Percentiles rank a stretch among this genome's conserved stretches.
Evolutionary conservation across 345 rosid species (phyloP).

Genomic region (Linum usitatissimum): DNA sequence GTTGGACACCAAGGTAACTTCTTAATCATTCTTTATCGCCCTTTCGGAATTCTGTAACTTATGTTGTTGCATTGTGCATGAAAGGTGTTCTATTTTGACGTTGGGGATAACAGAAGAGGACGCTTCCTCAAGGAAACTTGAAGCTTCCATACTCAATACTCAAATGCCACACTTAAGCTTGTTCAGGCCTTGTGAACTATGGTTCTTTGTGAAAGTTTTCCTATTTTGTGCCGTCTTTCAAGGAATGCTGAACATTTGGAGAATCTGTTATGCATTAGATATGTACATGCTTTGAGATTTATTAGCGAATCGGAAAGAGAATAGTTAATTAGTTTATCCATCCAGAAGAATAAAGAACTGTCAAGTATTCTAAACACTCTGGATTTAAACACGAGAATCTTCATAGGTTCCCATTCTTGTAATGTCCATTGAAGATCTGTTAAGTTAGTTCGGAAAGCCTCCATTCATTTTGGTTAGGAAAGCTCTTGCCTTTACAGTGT

Average conservation of each 20-base stretch:
- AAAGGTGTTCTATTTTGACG: constrained; percentile 91
- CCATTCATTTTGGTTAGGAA: background rate
- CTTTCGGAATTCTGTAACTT: background rate
- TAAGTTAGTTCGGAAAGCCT: background rate
- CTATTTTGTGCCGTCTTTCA: background rate
- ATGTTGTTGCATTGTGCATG: background rate
- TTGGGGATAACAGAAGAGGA: constrained; percentile 92
- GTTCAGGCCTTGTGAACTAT: too few relatives aligned
- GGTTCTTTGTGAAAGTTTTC: background rate
- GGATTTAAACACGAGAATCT: too few relatives aligned
- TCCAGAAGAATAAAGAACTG: too few relatives aligned
- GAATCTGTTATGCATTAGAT: background rate
- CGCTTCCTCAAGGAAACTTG: constrained; percentile 73
- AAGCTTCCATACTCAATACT: too few relatives aligned
- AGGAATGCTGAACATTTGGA: background rate
- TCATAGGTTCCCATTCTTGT: too few relatives aligned
- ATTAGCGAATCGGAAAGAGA: too few relatives aligned
- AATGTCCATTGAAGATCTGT: too few relatives aligned
- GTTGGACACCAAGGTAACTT: constrained; percentile 78
- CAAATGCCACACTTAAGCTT: too few relatives aligned
- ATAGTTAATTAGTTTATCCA: too few relatives aligned
- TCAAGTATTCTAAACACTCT: too few relatives aligned
- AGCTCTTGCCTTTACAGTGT: background rate
- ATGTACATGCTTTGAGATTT: background rate
- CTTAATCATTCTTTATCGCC: background rate